phyloP scores from a whole-genome alignment of 2,329 filamentous ascomycete genomes.

The Dactylonectria macrodidyma region DNA sequence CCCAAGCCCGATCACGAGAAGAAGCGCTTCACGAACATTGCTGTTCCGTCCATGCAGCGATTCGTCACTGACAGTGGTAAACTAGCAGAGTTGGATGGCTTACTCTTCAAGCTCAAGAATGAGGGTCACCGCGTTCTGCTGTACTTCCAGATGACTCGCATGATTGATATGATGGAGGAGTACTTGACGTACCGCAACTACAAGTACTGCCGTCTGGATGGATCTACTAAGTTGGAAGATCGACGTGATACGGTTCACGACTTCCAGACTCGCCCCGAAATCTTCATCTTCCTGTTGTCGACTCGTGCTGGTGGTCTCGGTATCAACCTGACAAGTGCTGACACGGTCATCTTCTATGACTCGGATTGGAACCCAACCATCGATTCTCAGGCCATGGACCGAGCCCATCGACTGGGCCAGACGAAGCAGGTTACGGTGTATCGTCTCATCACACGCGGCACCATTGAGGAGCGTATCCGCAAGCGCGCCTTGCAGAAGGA shows the following conservation, averaged over 20 bases:
- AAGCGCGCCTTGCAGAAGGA: constrained; percentile 98
- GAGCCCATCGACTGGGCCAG: constrained; percentile 96
- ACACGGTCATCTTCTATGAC: constrained; percentile 99
- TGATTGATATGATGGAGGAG: constrained; percentile 99
- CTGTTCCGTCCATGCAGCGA: constrained; percentile 94
- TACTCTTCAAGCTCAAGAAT: constrained; percentile 91
- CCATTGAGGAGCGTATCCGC: constrained; percentile 97
- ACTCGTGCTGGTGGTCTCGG: constrained; percentile 97
- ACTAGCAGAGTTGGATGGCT: constrained; percentile 88
- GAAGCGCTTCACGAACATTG: constrained; percentile 89
- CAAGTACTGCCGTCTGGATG: constrained; percentile 97
- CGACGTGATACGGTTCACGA: constrained; percentile 95
- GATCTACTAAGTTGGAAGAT: constrained; percentile 97
- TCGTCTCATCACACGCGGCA: constrained; percentile 94
- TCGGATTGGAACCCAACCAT: constrained; percentile 99
- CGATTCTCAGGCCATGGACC: constrained; percentile 98
- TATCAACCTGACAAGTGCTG: constrained; percentile 96
- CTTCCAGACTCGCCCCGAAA: constrained; percentile 94
- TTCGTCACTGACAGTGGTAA: constrained; percentile 99
- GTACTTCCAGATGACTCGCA: constrained; percentile 99
- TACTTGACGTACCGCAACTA: constrained; percentile 99
- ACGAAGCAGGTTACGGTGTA: constrained; percentile 97
- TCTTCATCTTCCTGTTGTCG: constrained; percentile 96
- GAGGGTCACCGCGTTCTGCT: constrained; percentile 93
- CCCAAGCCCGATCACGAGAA: constrained; percentile 86